Base-by-base conservation (phyloP, 768 basidiomycete species). In the Pulveroboletus sp. region DNA sequence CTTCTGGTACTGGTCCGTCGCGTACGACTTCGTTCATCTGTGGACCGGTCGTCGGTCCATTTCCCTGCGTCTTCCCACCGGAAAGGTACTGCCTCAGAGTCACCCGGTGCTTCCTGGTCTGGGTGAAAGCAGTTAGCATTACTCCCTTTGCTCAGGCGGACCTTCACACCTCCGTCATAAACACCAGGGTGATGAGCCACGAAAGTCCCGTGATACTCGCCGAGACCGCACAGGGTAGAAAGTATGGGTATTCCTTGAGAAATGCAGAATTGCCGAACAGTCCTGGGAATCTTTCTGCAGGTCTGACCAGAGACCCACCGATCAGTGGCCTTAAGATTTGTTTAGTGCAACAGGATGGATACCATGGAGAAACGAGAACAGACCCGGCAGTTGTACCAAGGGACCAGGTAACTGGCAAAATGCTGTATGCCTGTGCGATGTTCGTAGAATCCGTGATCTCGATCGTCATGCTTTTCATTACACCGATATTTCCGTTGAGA, bases 371-470 rank as follows among this genome's bases (percentile, higher is more conserved):
- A 14, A 6, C 16, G 7, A 55, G n/a, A n/a, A n/a, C n/a, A n/a
- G n/a, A n/a, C n/a, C n/a, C n/a, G n/a, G n/a, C n/a, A n/a, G n/a
- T n/a, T n/a, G n/a, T n/a, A n/a, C n/a, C n/a, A n/a, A n/a, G n/a
- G 22, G 71, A 69, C 77, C 78, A 80, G 10, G 76, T 67, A 9
- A 71, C 65, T 0, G 87, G 87, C 72, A 85, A 72, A 50, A 77
- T 84, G 0, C 82, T 80, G 66, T 84, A 88, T 6, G 82, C 85
- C 60, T 75, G 74, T 3, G 85, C 73, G 37, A 89, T 72, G 62
- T 87, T 88, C 1, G 83, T 80, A 1, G 78, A 67, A 56, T 89
- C 86, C 1, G 86, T 86, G 55, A 89, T 75, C 62, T 89, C 88
- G 7, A 76, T 79, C 67, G 86, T 73, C 73, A 84, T 82, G 55